Percentiles rank a stretch among this genome's conserved stretches.
phyloP scores from a whole-genome alignment of 176 grass and related monocot species.

The Oryza longistaminata region DNA sequence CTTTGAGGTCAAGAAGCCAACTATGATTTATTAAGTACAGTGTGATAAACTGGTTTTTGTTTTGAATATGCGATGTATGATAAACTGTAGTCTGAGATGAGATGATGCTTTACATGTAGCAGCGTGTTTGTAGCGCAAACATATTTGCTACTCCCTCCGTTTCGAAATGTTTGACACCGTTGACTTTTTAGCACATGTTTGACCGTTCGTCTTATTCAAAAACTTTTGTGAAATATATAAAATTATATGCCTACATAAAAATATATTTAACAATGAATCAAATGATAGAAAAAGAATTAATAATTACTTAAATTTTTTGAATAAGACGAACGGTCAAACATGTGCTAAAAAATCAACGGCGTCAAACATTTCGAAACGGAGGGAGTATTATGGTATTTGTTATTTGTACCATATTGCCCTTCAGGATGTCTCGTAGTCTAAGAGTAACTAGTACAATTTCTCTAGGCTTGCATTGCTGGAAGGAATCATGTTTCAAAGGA shows the following conservation, averaged over 20 bases:
- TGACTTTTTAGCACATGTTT: too few species aligned
- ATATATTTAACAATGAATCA: too few species aligned
- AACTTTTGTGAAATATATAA: too few species aligned
- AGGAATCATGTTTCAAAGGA: background rate
- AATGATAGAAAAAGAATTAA: too few species aligned
- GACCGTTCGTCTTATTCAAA: too few species aligned
- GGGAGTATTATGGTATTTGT: background rate
- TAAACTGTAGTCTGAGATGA: background rate
- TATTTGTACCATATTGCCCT: background rate
- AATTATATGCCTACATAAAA: too few species aligned
- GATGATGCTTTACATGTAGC: background rate
- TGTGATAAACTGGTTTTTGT: background rate
- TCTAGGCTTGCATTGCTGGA: constrained; percentile 1
- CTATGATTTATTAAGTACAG: constrained; percentile 5
- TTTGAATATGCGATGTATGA: constrained; percentile 3
- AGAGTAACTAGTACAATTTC: constrained; percentile 5
- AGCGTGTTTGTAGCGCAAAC: constrained; percentile 1
- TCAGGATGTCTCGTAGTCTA: background rate
- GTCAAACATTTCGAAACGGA: too few species aligned
- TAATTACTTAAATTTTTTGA: too few species aligned
- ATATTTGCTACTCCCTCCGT: background rate
- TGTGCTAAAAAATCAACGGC: too few species aligned
- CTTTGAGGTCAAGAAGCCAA: background rate
- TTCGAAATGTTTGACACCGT: too few species aligned
- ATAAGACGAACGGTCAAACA: too few species aligned